Evolutionary conservation across 371 early-diverging fungal species (phyloP).

Genomic region (Phascolomyces articulosus): DNA sequence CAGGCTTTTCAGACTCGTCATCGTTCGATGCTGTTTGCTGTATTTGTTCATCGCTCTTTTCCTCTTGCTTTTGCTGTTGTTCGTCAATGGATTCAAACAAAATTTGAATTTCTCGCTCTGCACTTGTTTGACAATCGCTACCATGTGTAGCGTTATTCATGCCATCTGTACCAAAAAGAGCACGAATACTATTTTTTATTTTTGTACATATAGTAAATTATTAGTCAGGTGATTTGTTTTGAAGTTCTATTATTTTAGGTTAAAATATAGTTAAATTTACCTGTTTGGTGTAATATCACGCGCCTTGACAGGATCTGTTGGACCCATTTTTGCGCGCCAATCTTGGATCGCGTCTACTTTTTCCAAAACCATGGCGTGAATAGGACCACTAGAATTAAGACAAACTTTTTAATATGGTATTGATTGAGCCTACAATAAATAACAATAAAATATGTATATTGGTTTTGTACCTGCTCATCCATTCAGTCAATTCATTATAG

Average conservation of each 20-base stretch:
- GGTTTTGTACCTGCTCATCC: slow-evolving; percentile 83
- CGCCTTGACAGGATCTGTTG: slow-evolving; percentile 76
- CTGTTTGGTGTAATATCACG: slow-evolving; percentile 58
- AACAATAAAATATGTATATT: too few relatives aligned
- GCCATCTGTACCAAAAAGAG: slow-evolving; percentile 66
- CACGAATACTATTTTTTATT: slow-evolving; percentile 48
- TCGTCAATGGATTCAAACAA: slow-evolving; percentile 45
- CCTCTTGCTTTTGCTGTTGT: background rate
- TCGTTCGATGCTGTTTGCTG: background rate
- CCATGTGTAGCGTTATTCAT: slow-evolving; percentile 79
- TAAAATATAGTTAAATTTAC: slow-evolving; percentile 13
- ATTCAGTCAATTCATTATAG: slow-evolving; percentile 68
- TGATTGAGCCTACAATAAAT: too few relatives aligned
- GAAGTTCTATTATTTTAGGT: background rate
- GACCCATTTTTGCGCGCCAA: slow-evolving; percentile 79
- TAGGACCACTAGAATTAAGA: slow-evolving; percentile 10
- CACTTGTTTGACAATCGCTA: slow-evolving; percentile 66
- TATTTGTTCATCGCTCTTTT: background rate
- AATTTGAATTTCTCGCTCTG: slow-evolving; percentile 69
- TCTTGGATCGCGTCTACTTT: slow-evolving; percentile 63
- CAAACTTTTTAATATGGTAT: too few relatives aligned
- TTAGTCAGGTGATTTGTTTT: background rate
- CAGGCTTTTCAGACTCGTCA: too few relatives aligned
- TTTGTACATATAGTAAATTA: background rate
- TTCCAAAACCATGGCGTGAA: slow-evolving; percentile 66